Conservation (phyloP, 2,329 filamentous ascomycete species). For the Neurospora crassa region DNA sequence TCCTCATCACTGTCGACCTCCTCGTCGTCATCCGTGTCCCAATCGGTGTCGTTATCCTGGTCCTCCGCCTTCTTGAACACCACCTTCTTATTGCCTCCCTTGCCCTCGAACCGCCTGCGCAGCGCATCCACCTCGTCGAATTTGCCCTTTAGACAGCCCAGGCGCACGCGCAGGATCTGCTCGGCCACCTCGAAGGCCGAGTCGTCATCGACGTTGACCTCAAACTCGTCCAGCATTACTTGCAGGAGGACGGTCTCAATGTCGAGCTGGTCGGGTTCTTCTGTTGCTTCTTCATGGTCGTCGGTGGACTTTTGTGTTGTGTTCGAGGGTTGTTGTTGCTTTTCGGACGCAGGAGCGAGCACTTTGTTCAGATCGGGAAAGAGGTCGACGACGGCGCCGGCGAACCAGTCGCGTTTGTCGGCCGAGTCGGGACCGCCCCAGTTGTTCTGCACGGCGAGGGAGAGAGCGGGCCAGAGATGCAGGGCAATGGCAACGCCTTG, state of each 20-base stretch:
- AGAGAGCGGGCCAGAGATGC: constrained; percentile 80
- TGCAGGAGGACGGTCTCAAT: constrained; percentile 79
- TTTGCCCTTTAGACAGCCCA: constrained; percentile 54
- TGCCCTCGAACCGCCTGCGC: constrained; percentile 52
- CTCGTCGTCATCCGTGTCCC: constrained; percentile 44
- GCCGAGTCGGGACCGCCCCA: constrained; percentile 77
- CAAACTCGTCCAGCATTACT: constrained; percentile 93
- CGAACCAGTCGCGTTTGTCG: constrained; percentile 96
- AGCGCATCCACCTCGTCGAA: constrained; percentile 56
- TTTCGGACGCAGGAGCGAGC: constrained; percentile 20
- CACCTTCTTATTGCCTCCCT: constrained; percentile 50
- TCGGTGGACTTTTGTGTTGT: constrained; percentile 14
- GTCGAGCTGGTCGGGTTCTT: constrained; percentile 62
- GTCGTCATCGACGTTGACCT: constrained; percentile 85
- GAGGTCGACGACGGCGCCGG: constrained; percentile 74
- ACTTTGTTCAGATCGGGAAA: constrained; percentile 54
- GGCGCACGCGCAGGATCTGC: constrained; percentile 59
- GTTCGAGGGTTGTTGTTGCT: constrained; percentile 6
- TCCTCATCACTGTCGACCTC: constrained; percentile 50
- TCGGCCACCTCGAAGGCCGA: constrained; percentile 65
- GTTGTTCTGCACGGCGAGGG: constrained; percentile 73
- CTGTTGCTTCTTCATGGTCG: constrained; percentile 15
- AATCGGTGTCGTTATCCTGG: constrained; percentile 49
- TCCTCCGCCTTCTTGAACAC: constrained; percentile 47
- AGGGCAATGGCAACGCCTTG: constrained; percentile 77